Conservation (phyloP, 108 stramenopile genomes). For the Cylindrotheca fusiformis region DNA sequence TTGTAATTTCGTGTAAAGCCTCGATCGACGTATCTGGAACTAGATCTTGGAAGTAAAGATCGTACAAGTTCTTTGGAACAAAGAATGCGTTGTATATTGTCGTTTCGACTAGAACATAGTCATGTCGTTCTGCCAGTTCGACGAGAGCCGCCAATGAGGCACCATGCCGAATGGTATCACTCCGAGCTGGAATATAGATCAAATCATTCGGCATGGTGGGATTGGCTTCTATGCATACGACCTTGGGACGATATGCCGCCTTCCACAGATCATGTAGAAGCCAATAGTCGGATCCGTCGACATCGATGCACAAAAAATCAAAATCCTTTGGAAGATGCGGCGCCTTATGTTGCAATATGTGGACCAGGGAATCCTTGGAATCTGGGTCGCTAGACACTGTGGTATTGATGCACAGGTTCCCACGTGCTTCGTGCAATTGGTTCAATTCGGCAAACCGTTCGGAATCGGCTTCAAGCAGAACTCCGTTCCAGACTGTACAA, state of each 20-base stretch:
- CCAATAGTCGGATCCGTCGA: constrained; percentile 85
- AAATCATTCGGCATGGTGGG: constrained; percentile 81
- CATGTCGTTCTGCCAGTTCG: constrained; percentile 47
- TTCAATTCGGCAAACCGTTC: constrained; percentile 45
- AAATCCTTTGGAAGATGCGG: constrained; percentile 40
- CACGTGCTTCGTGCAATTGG: constrained; percentile 45
- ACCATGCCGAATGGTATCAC: constrained; percentile 58
- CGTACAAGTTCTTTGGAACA: constrained; percentile 40
- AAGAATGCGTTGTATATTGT: constrained; percentile 85
- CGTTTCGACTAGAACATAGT: constrained; percentile 67
- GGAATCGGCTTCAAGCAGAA: constrained; percentile 76
- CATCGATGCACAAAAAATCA: constrained; percentile 78
- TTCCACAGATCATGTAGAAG: constrained; percentile 45
- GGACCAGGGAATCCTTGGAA: constrained; percentile 23
- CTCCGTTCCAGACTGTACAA: constrained; percentile 48
- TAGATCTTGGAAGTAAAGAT: constrained; percentile 39
- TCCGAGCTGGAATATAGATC: constrained; percentile 62
- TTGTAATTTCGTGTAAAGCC: constrained; percentile 60
- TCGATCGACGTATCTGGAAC: constrained; percentile 61
- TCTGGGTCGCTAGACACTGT: constrained; percentile 31
- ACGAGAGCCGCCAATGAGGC: constrained; percentile 69
- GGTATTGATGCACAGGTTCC: constrained; percentile 41
- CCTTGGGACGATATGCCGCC: constrained; percentile 38
- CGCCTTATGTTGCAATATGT: constrained; percentile 27
- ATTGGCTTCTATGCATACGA: constrained; percentile 82